These are phyloP conservation scores for Acanthamoeba divionensis DNA, from an alignment of 208 protist genomes.

Conservation along the genomic window DNA sequence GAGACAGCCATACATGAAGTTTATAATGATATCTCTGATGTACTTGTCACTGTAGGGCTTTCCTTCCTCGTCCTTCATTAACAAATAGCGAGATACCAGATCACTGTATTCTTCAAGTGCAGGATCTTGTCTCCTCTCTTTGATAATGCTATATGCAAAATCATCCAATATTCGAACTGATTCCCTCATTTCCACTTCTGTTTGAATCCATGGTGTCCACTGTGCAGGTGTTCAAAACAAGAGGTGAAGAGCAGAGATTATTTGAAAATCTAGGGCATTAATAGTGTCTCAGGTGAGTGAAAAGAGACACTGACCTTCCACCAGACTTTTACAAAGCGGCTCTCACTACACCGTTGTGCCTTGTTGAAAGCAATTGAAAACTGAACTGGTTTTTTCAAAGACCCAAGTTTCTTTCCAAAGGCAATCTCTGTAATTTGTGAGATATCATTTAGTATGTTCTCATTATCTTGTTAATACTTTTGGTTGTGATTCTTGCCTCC, in stretches of 20 bases:
- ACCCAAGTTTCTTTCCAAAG: conserved; percentile 37
- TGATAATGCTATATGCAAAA: conserved; percentile 21
- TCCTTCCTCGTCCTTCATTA: conserved; percentile 4
- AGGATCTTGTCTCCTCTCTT: background rate
- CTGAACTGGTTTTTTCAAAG: background rate
- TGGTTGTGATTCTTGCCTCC: background rate
- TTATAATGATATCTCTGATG: conserved; percentile 16
- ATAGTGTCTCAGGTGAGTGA: background rate
- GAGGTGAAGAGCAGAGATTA: background rate
- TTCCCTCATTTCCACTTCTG: background rate
- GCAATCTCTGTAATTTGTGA: background rate
- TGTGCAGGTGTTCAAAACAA: background rate
- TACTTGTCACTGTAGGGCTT: conserved; percentile 38
- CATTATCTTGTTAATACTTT: too few relatives aligned
- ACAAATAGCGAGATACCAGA: background rate
- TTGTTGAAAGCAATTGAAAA: conserved; percentile 49
- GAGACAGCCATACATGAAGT: conserved; percentile 15
- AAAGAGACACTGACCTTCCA: background rate
- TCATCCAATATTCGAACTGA: background rate
- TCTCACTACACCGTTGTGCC: background rate
- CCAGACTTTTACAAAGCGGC: background rate
- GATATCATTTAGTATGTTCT: too few relatives aligned
- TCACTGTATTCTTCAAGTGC: background rate
- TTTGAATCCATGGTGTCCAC: background rate
- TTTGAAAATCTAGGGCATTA: background rate